These are phyloP conservation scores for Akebia trifoliata DNA, from an alignment of 164 flowering plant genomes.

Conservation along the genomic window DNA sequence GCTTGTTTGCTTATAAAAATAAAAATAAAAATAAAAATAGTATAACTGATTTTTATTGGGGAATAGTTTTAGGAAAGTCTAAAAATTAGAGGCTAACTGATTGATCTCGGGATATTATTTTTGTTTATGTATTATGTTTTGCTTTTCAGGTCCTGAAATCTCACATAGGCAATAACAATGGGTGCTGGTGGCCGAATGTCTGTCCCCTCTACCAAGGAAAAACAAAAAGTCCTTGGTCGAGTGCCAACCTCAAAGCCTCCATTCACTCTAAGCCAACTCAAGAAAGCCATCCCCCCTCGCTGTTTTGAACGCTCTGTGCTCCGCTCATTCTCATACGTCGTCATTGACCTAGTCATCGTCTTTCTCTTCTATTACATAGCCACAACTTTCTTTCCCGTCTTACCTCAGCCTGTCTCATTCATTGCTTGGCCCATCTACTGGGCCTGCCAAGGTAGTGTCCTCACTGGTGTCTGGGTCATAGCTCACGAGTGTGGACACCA, in stretches of 20 bases:
- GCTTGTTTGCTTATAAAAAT: too few species aligned
- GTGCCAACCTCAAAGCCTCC: constrained; percentile 61
- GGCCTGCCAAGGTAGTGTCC: constrained; percentile 59
- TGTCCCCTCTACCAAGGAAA: constrained; percentile 33
- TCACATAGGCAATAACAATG: constrained; percentile 28
- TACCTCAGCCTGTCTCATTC: constrained; percentile 42
- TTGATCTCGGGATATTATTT: too few species aligned
- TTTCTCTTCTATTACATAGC: constrained; percentile 47
- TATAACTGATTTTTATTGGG: too few species aligned
- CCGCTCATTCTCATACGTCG: constrained; percentile 67
- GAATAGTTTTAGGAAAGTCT: too few species aligned
- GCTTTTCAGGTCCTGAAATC: constrained; percentile 1
- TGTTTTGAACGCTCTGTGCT: constrained; percentile 72
- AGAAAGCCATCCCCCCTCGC: constrained; percentile 82
- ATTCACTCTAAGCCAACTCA: constrained; percentile 57
- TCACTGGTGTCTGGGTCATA: constrained; percentile 85
- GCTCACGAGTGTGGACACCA: constrained; percentile 95
- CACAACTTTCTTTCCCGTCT: constrained; percentile 41
- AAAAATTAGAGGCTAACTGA: too few species aligned
- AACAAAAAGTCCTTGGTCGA: constrained; percentile 26
- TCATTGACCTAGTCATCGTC: constrained; percentile 47
- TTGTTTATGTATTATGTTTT: too few species aligned
- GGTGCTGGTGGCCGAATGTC: constrained; percentile 68
- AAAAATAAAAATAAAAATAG: too few species aligned
- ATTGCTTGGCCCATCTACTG: constrained; percentile 70